phyloP scores from a whole-genome alignment of 306 rosid species.

The Acacia melanoxylon region DNA sequence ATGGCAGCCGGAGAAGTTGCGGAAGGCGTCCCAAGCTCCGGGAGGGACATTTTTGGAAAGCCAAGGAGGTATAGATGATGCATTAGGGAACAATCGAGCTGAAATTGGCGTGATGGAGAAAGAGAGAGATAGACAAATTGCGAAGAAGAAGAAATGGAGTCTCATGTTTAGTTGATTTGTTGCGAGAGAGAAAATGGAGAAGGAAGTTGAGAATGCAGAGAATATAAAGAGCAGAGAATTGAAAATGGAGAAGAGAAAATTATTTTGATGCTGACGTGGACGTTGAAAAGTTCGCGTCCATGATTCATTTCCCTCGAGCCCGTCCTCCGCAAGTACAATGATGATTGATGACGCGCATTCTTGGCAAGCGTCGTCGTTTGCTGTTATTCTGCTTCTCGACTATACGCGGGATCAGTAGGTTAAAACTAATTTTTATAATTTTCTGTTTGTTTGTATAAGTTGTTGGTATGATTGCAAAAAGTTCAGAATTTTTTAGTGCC shows the following conservation, averaged over 20 bases:
- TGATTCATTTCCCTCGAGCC: background rate
- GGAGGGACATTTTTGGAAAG: conserved; percentile 16
- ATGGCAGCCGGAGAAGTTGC: conserved; percentile 53
- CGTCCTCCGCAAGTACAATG: background rate
- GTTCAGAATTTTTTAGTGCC: background rate
- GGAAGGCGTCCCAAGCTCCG: conserved; percentile 62
- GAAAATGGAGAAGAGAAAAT: background rate
- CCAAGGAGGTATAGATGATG: conserved; percentile 51
- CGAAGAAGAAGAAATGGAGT: background rate
- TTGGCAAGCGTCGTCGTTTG: conserved; percentile 25
- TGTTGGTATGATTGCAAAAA: background rate
- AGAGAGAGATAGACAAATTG: conserved; percentile 22
- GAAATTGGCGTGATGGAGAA: conserved; percentile 34
- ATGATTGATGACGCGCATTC: background rate
- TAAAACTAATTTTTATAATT: too few species aligned
- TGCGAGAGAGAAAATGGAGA: background rate
- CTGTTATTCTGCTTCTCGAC: background rate
- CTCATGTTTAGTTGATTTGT: conserved; percentile 14
- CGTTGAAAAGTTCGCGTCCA: conserved; percentile 22
- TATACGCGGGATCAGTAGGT: background rate
- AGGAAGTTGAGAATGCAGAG: background rate
- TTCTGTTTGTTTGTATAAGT: background rate
- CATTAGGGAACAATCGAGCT: conserved; percentile 72
- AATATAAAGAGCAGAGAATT: background rate
- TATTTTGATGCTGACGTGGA: background rate